Percentiles rank a stretch among this genome's conserved stretches.
Conservation (phyloP, 805 yeast genomes). For the Metschnikowia hibisci region DNA sequence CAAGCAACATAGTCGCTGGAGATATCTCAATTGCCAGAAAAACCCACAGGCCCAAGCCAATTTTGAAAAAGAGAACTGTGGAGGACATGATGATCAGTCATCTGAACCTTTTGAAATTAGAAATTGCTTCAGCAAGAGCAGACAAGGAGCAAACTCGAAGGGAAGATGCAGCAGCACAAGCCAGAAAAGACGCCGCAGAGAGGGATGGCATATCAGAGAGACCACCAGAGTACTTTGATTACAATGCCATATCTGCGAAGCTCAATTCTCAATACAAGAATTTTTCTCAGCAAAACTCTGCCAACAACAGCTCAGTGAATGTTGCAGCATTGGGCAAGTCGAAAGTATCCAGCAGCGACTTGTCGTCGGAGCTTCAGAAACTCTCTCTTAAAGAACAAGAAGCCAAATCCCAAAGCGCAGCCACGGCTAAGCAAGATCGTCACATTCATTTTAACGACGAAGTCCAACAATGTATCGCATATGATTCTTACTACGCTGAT, state of each 20-base stretch:
- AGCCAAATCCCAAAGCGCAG: neutral
- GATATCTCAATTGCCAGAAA: constrained; percentile 40
- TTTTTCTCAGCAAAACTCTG: constrained; percentile 28
- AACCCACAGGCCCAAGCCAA: constrained; percentile 60
- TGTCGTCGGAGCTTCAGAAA: constrained; percentile 6
- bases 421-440: constrained; percentile 35
- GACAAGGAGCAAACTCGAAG: constrained; percentile 30
- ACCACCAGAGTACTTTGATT: constrained; percentile 41
- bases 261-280: constrained; percentile 37
- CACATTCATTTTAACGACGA: constrained; percentile 91
- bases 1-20: constrained; percentile 42
- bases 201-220: constrained; percentile 10
- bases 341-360: constrained; percentile 3
- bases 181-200: constrained; percentile 16
- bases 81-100: constrained; percentile 75
- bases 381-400: constrained; percentile 1
- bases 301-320: constrained; percentile 26
- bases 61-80: constrained; percentile 80
- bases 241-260: constrained; percentile 41
- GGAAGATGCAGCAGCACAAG: constrained; percentile 24
- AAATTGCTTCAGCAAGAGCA: constrained; percentile 35
- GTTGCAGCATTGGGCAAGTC: constrained; percentile 14
- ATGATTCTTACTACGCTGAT: constrained; percentile 33
- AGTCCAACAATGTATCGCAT: constrained; percentile 90
- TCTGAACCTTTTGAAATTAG: constrained; percentile 42